Evolutionary conservation across 148 eudicot species (phyloP).

Genomic region (Dysphania ambrosioides): DNA sequence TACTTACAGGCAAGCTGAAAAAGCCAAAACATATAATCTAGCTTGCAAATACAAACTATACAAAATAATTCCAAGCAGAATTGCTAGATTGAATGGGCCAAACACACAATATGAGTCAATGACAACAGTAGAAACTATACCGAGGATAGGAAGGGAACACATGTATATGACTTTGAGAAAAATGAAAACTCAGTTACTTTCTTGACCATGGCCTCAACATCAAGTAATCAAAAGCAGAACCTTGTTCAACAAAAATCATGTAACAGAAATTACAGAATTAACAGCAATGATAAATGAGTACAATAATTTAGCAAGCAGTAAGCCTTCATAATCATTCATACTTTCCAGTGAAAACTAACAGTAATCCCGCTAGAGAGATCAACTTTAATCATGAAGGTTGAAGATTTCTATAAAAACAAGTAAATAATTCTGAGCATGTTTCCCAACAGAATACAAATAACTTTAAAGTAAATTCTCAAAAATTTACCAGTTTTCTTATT

Average conservation of each 20-base stretch:
- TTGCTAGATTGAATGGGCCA: too few relatives aligned
- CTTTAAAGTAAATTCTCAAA: not conserved
- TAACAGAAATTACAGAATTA: too few relatives aligned
- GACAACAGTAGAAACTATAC: too few relatives aligned
- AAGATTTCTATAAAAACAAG: not conserved
- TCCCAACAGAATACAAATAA: not conserved
- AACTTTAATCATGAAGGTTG: not conserved
- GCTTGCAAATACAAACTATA: not conserved
- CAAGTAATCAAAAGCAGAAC: too few relatives aligned
- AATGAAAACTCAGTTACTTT: too few relatives aligned
- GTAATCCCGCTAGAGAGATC: not conserved
- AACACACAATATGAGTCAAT: too few relatives aligned
- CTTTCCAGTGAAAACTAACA: not conserved
- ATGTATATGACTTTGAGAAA: too few relatives aligned
- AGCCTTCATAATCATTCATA: not conserved
- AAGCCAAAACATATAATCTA: not conserved
- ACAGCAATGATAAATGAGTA: not conserved
- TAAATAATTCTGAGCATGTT: not conserved
- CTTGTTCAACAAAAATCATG: too few relatives aligned
- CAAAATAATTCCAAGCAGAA: not conserved
- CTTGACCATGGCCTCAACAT: too few relatives aligned
- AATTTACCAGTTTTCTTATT: constrained; percentile 69
- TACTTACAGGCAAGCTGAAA: not conserved
- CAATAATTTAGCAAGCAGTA: not conserved
- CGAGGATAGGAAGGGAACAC: too few relatives aligned